phyloP scores from a whole-genome alignment of 148 eudicot species.

The Arbutus unedo region DNA sequence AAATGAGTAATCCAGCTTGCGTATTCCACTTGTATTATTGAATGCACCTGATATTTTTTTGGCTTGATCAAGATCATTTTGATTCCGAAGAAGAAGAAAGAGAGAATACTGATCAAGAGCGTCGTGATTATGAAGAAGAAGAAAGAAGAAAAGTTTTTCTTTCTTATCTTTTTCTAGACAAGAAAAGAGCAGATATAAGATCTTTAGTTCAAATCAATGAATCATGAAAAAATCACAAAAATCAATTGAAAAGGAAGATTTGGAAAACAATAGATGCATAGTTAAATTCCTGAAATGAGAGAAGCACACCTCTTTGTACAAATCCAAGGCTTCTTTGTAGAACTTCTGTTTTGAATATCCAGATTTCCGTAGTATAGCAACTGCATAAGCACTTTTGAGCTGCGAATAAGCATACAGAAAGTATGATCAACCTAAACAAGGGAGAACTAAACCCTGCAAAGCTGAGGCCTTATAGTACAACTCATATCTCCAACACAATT shows the following conservation, averaged over 20 bases:
- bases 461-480: slow-evolving; percentile 1
- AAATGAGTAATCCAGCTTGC: too few relatives aligned
- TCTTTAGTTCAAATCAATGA: too few relatives aligned
- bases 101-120: too few relatives aligned
- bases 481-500: not conserved
- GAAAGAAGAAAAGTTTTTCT: too few relatives aligned
- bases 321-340: slow-evolving; percentile 67
- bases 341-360: slow-evolving; percentile 83
- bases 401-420: slow-evolving; percentile 33
- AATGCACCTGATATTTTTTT: too few relatives aligned
- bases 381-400: slow-evolving; percentile 92
- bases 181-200: too few relatives aligned
- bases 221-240: not conserved
- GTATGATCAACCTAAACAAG: slow-evolving; percentile 3
- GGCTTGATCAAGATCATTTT: too few relatives aligned
- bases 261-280: not conserved
- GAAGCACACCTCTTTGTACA: slow-evolving; percentile 74
- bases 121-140: too few relatives aligned
- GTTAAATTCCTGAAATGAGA: not conserved
- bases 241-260: slow-evolving; percentile 1
- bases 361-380: slow-evolving; percentile 67
- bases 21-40: too few relatives aligned
- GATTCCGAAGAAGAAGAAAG: too few relatives aligned
- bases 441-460: not conserved
- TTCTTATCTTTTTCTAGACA: too few relatives aligned